These are phyloP conservation scores for Bruguiera parviflora DNA, from an alignment of 345 rosid species.

Conservation along the genomic window DNA sequence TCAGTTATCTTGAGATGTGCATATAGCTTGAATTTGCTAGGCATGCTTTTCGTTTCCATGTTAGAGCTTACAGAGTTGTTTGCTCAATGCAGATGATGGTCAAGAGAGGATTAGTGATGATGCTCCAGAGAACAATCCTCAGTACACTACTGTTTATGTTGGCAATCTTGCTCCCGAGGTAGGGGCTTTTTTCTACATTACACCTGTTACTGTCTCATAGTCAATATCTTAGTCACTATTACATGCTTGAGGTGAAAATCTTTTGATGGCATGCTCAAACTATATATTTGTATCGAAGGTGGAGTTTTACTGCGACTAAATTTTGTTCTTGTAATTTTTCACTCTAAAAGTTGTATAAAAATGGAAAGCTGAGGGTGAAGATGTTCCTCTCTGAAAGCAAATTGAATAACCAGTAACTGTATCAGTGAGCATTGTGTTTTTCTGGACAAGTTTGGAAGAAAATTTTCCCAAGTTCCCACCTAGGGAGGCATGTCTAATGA, in stretches of 20 bases:
- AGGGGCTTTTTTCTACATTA: slow-evolving; percentile 10
- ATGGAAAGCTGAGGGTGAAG: too few species aligned
- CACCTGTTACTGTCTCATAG: too few species aligned
- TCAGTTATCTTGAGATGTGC: neutral
- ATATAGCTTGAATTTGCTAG: neutral
- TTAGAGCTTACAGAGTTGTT: neutral
- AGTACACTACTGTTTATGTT: slow-evolving; percentile 90
- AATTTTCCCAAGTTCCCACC: neutral
- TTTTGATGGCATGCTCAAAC: too few species aligned
- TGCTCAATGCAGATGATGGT: slow-evolving; percentile 60
- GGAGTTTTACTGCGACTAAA: too few species aligned
- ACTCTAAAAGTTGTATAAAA: too few species aligned
- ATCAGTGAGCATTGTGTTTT: neutral
- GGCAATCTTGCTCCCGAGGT: slow-evolving; percentile 96
- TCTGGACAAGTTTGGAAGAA: neutral
- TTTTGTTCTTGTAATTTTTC: too few species aligned
- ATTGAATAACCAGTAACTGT: neutral
- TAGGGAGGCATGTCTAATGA: neutral
- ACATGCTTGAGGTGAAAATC: too few species aligned
- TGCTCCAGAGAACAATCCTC: slow-evolving; percentile 85
- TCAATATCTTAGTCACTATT: too few species aligned
- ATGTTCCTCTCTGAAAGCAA: too few species aligned
- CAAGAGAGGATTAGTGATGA: slow-evolving; percentile 65
- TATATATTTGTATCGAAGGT: too few species aligned
- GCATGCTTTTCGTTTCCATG: slow-evolving; percentile 3